phyloP scores from a whole-genome alignment of 352 stramenopile species.

The Phytophthora megakarya region DNA sequence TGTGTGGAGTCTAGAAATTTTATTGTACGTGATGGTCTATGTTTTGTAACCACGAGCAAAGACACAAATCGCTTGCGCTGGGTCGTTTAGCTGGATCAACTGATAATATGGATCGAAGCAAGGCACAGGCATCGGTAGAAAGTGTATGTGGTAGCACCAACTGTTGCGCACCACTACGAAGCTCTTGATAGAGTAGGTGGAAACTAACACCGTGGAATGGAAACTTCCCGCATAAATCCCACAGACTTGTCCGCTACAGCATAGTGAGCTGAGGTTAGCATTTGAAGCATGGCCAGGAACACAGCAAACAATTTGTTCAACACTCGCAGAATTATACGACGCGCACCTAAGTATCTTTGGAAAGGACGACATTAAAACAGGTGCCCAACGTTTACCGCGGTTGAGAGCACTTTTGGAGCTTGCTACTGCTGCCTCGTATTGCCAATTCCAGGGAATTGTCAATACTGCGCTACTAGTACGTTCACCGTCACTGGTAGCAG shows the following conservation, averaged over 20 bases:
- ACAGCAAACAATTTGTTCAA: slow-evolving; percentile 3
- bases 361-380: background rate
- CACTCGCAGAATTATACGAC: slow-evolving; percentile 27
- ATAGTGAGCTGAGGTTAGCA: background rate
- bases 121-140: slow-evolving; percentile 41
- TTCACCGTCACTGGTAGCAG: too few species aligned
- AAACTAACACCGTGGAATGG: slow-evolving; percentile 37
- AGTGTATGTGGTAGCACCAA: slow-evolving; percentile 36
- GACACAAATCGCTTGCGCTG: slow-evolving; percentile 36
- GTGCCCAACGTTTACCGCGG: background rate
- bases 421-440: slow-evolving; percentile 3
- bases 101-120: slow-evolving; percentile 53
- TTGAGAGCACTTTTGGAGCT: slow-evolving; percentile 25
- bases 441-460: slow-evolving; percentile 8
- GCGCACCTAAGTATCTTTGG: slow-evolving; percentile 2
- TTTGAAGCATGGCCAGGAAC: slow-evolving; percentile 22
- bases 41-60: slow-evolving; percentile 46
- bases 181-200: slow-evolving; percentile 42
- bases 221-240: too few species aligned
- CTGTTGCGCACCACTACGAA: slow-evolving; percentile 34
- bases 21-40: slow-evolving; percentile 72
- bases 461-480: background rate
- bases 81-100: slow-evolving; percentile 51
- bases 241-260: background rate
- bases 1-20: slow-evolving; percentile 69